Percentiles rank a stretch among this genome's conserved stretches.
Evolutionary conservation across 176 grass and related monocot species (phyloP).

Genomic region (Luzula sylvatica): DNA sequence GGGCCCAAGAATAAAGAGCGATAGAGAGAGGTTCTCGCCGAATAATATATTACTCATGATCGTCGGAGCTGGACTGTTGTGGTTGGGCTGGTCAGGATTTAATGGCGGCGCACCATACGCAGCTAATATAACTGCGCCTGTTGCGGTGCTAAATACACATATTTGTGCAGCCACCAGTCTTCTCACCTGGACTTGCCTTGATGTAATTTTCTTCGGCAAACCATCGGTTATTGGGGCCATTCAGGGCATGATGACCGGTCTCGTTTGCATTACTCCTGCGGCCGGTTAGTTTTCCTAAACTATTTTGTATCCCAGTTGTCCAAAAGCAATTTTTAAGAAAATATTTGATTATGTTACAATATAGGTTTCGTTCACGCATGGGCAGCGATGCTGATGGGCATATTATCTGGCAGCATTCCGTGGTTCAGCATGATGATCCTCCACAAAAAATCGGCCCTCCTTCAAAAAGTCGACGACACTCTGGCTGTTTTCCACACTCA

Average conservation of each 20-base stretch:
- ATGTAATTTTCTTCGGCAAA: slow-evolving; percentile 66
- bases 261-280: slow-evolving; percentile 60
- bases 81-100: slow-evolving; percentile 75
- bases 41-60: slow-evolving; percentile 72
- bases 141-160: slow-evolving; percentile 63
- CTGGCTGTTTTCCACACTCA: slow-evolving; percentile 73
- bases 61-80: slow-evolving; percentile 51
- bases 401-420: slow-evolving; percentile 38
- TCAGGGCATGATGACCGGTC: slow-evolving; percentile 81
- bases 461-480: slow-evolving; percentile 64
- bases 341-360: too few relatives aligned
- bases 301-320: neutral
- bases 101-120: slow-evolving; percentile 63
- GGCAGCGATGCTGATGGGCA: slow-evolving; percentile 57
- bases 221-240: slow-evolving; percentile 65
- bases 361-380: slow-evolving; percentile 58
- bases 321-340: too few relatives aligned
- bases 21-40: slow-evolving; percentile 59
- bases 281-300: slow-evolving; percentile 26
- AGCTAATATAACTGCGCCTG: slow-evolving; percentile 37
- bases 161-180: slow-evolving; percentile 59
- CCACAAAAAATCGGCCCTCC: slow-evolving; percentile 44
- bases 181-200: slow-evolving; percentile 65
- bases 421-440: slow-evolving; percentile 81
- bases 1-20: slow-evolving; percentile 54